Evolutionary conservation across 2,329 filamentous ascomycete species (phyloP), one percentile per base, ranked within the genome.

Genomic region (Colletotrichum camelliae): DNA sequence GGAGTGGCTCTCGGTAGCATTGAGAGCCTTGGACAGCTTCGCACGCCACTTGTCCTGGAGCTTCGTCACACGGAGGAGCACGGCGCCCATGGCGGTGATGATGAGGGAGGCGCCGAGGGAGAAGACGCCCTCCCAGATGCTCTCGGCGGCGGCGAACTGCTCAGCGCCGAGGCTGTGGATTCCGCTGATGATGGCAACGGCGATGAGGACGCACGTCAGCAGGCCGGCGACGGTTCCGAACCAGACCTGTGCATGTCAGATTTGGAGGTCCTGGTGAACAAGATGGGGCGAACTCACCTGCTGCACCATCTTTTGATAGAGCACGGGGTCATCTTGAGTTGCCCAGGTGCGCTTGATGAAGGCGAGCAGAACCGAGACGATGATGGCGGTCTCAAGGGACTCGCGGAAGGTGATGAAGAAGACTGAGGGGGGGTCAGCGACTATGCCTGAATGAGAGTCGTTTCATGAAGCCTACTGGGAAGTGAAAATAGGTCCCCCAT

Each of bases 321-420:
- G 84, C 2, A 77, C 77, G 2, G 82, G 83, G 83, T 93, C 91
- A 74, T 86, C 82, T 67, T 89, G 87, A 15, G 89, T 87, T 12
- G 88, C 88, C 67, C 94, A 85, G 7, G 90, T 91, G 80, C 93
- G 91, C 82, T 93, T 93, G 73, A 94, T 83, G 81, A 93, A 94
- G 10, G 92, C 88, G 21, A 94, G 87, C 39, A 94, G 86, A 4
- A 94, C 90, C 1, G 92, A 93, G 72, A 94, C 89, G 78, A 94
- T 91, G 79, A 94, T 92, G 72, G 86, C 89, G 5, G 90, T 91
- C 85, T 94, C 93, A 58, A 94, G 82, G 67, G 89, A 90, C 84
- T 94, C 93, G 80, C 93, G 89, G 82, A 94, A 93, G 84, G 91
- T 90, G 81, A 94, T 92, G 87, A 94, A 94, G 86, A 94, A 94